Evolutionary conservation across 2,329 filamentous ascomycete genomes (phyloP), one percentile per base, ranked within the genome.

Genomic region (Alternaria rosae): DNA sequence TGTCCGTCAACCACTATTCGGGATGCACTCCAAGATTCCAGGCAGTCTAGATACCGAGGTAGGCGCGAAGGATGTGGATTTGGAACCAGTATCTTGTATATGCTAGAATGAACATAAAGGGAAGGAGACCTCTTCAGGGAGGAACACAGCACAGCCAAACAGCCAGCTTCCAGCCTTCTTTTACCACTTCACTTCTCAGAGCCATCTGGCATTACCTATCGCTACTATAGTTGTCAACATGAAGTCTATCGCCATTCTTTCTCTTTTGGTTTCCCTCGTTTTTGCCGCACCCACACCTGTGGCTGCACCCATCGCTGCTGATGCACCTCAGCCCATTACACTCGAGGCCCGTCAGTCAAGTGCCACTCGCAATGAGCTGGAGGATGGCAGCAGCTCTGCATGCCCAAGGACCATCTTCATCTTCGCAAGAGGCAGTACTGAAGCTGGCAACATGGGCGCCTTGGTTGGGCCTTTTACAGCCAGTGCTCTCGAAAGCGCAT

Each of bases 351-450:
- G 61, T n/a, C 60, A 66, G 21, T 32, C 48, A 10, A 60, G 57
- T 6, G 26, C 48, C 8, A 64, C 66, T 23, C 47, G 64, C 23
- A 67, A 51, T 26, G 68, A 70, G 32, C 62, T 70, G n/a, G 62
- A 67, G 47, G 21, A 20, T 9, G 68, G 68, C 21, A 63, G 61
- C 23, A 57, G 57, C 25, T 26, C 54, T 43, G 42, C 58, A 15
- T 70, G 70, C 48, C 68, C 68, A 20, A 56, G 59, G 12, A 64
- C 63, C 2, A 72, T 70, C 26, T 64, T 70, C 64, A 70, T 70
- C 32, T 72, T 64, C 20, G 68, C 68, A 23, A 55, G 70, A 15
- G 68, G 60, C 20, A 62, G 62, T 17, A 62, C 54, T n/a, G 67
- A 72, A 50, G 28, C 58, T 43, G 70, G 68, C 11, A 72, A 72